Conservation (phyloP, 2,329 filamentous ascomycete species). For the Phialophora verrucosa region DNA sequence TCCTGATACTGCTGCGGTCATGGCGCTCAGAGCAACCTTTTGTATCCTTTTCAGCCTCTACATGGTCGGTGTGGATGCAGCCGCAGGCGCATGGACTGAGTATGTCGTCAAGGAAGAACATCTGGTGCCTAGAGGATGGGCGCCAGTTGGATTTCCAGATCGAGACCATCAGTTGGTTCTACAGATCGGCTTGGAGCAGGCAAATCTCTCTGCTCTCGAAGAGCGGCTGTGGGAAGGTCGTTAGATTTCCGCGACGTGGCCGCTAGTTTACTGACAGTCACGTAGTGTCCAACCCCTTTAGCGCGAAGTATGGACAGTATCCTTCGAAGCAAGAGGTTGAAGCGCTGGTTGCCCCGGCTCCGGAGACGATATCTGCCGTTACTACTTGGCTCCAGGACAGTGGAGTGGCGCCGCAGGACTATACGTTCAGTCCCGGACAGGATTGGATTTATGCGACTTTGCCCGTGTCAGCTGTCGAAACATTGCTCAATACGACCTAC, state of each 20-base stretch:
- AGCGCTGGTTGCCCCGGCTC: neutral
- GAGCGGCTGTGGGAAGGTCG: neutral
- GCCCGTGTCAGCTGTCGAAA: neutral
- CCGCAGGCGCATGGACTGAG: neutral
- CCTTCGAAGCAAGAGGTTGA: neutral
- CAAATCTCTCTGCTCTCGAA: neutral
- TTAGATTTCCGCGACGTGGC: neutral
- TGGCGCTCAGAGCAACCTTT: neutral
- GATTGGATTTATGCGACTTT: neutral
- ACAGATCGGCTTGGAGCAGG: neutral
- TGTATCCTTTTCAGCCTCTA: neutral
- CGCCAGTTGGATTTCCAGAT: neutral
- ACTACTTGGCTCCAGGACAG: neutral
- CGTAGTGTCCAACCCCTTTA: neutral
- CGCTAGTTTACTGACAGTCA: neutral
- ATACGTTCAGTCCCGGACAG: neutral
- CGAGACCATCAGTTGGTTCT: neutral
- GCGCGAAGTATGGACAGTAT: neutral
- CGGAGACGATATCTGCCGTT: neutral
- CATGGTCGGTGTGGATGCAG: neutral
- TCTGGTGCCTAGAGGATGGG: neutral
- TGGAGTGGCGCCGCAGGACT: neutral
- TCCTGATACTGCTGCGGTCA: neutral
- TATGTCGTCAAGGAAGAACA: neutral
- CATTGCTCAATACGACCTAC: neutral